Evolutionary conservation across 2,329 filamentous ascomycete genomes (phyloP), one percentile per base, ranked within the genome.

Genomic region (Aspergillus cejpii): DNA sequence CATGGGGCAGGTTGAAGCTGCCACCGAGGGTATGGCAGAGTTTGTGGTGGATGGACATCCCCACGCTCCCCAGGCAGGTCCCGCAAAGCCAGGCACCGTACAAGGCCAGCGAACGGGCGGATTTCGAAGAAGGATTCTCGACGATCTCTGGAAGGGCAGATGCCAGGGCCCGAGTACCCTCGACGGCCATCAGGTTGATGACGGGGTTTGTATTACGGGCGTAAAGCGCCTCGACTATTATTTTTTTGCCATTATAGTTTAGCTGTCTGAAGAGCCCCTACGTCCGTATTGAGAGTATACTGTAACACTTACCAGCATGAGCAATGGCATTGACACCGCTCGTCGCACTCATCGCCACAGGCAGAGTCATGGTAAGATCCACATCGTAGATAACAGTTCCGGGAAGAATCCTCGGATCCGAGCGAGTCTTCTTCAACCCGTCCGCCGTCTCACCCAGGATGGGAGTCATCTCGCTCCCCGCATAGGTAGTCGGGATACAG

Each of bases 31-130:
- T 78, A 57, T 84, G 81, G 64, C 80, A 83, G 1, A 85, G 72
- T 59, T 84, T 85, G 63, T 84, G 81, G 57, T 84, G 81, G 11
- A 84, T 71, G 2, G 78, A 74, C 78, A 84, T 83, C 42, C 74
- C 74, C 2, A 79, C 76, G 46, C 68, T 75, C 5, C 79, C 80
- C 1, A 83, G 69, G 53, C 77, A 81, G 19, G 70, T 74, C 24
- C 79, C 79, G 53, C 79, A 83, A 1, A 84, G 74, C 78, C 79
- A 84, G 28, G 81, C 80, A 17, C 80, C 81, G 55, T 83, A 82
- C 1, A 78, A 71, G 11, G 79, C 79, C 2, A 61, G 61, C 2
- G 70, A 72, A 2, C 79, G 73, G 2, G 78, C 77, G 3, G 67
- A 60, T 27, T 58, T 48, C 5, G 69, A 72, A 2, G 64, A 55